Evolutionary conservation across 805 yeast genomes (phyloP), one percentile per base, ranked within the genome.

Genomic region (Yarrowia sp.): DNA sequence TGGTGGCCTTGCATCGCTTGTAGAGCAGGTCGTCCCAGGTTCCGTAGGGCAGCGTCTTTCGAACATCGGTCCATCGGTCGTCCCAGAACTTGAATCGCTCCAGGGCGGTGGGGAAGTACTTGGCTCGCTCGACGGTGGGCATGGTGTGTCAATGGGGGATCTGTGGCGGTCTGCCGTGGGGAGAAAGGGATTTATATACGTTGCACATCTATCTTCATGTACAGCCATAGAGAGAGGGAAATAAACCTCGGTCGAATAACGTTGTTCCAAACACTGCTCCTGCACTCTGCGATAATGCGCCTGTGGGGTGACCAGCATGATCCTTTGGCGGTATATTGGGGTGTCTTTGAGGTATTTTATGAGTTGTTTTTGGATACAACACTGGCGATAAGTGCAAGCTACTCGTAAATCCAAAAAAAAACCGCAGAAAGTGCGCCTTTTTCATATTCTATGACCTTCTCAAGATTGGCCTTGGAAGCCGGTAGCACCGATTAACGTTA

Each of bases 71-170:
- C 27, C 21, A 55, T 38, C 47, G 33, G 31, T 55, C 47, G 21
- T 38, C 47, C 61, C 61, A 55, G 47, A 55, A 55, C 47, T 55
- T 55, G 61, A 55, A 38, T 38, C 61, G 61, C 38, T 55, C 61
- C 47, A 55, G 47, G 19, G 61, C 47, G 22, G 61, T 8, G 19
- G 61, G 61, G 21, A 55, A 51, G 32, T 51, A 51, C 16, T 35
- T 33, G 42, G 42, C 21, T 51, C 58, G 42, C 16, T 51, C 58
- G 35, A 44, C 51, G 16, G 51, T 44, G 4, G 51, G 35, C 51
- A 44, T 44, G 35, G 7, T 27, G 33, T 22, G 49, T 10, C n/a
- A 3, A n/a, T 5, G 46, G 13, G 5, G 9, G 18, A 3, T 5
- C 8, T 39, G 12, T 14, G 46, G 13, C 19, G 22, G 3, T 5